Evolutionary conservation across 805 yeast species (phyloP).

Genomic region (Candida endomychidarum): DNA sequence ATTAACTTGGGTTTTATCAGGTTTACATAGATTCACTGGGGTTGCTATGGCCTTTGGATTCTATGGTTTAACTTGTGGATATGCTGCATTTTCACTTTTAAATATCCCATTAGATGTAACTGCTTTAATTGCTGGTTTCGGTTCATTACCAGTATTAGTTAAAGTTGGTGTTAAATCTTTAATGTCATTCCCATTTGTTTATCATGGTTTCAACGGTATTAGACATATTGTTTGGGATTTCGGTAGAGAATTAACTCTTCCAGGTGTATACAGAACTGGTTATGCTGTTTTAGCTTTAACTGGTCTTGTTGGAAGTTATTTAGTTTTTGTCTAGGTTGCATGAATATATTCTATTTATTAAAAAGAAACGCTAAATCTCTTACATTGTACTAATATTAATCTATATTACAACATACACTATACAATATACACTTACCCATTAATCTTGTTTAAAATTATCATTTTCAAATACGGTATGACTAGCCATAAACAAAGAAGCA

Average conservation of each 20-base stretch:
- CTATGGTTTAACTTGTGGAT: slow-evolving; percentile 73
- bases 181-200: slow-evolving; percentile 80
- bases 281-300: slow-evolving; percentile 74
- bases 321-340: slow-evolving; percentile 35
- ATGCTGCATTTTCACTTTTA: slow-evolving; percentile 63
- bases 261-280: slow-evolving; percentile 93
- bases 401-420: too few relatives aligned
- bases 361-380: too few relatives aligned
- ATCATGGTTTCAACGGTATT: slow-evolving; percentile 82
- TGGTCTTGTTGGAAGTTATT: slow-evolving; percentile 56
- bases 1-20: slow-evolving; percentile 77
- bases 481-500: slow-evolving; percentile 50
- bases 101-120: slow-evolving; percentile 59
- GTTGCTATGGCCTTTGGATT: slow-evolving; percentile 76
- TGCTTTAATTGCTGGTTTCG: slow-evolving; percentile 52
- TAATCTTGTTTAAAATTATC: slow-evolving; percentile 25
- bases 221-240: slow-evolving; percentile 95
- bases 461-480: slow-evolving; percentile 41
- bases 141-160: slow-evolving; percentile 61
- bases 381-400: too few relatives aligned
- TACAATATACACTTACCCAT: too few relatives aligned
- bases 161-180: slow-evolving; percentile 67
- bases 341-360: slow-evolving; percentile 8
- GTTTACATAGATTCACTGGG: slow-evolving; percentile 86
- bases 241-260: slow-evolving; percentile 73